Base-by-base conservation (phyloP, 805 yeast genomes). In the Ogataea ramenticola region DNA sequence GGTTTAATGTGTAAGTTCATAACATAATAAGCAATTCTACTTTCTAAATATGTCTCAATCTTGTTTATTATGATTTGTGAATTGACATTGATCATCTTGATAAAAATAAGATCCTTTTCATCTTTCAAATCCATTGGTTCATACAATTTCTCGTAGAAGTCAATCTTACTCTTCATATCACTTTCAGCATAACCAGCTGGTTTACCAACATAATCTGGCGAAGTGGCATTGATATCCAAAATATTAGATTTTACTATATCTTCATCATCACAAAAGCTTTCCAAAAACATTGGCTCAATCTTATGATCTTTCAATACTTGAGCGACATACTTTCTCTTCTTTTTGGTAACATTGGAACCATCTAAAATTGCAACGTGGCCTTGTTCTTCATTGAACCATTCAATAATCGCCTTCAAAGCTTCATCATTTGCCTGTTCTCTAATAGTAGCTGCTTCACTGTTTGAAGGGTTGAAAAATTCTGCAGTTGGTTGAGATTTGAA, bases 1-100 rank as follows among this genome's bases (percentile, higher is more conserved):
- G 96, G 96, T 60, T 87, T 86, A 54, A 89, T 86, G 62, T 90
- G 97, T 53, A 93, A 69, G 58, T 93, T 93, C 96, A 93, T 90
- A 36, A 93, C 87, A 60, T 89, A 93, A 65, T 89, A 93, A 17
- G 90, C 97, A 49, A 93, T 89, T 55, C 97, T 77, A 49, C 93
- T 82, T 63, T 93, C 95, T 55, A 91, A 68, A 61, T 93, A 93
- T 21, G 90, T 80, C 61, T 86, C 88, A 52, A 93, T 89, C 48
- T 80, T 74, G 66, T 93, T 91, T 58, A 91, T 80, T 44, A 93
- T 79, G 37, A 93, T 88, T 60, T 89, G 96, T 43, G 90, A 75
- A 49, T 89, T 86, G 40, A 88, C 89, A 58, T 93, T 89, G 61
- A 88, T 80, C 51, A 93, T 71, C 62, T 89, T 91, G 56, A 90